Conservation (phyloP, 495 filamentous ascomycete genomes). For the Aspergillus funiculosus region DNA sequence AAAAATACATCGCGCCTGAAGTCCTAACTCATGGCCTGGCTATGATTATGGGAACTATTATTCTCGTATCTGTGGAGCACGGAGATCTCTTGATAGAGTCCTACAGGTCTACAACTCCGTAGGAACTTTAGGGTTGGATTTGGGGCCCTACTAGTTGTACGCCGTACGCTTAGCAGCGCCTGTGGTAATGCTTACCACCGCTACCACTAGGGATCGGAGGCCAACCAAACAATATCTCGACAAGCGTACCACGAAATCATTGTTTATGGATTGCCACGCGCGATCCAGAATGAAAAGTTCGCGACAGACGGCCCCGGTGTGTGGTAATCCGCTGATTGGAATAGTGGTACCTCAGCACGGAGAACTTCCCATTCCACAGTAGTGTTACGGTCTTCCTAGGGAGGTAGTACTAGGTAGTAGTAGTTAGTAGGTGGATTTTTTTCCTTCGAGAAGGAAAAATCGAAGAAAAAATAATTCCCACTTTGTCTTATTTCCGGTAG, state of each 20-base stretch:
- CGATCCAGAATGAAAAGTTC: conserved; percentile 13
- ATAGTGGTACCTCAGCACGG: not conserved
- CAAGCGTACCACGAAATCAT: conserved; percentile 10
- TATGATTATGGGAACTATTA: no score
- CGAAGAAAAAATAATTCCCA: not conserved
- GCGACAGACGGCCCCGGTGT: conserved; percentile 1
- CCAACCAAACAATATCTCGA: not conserved
- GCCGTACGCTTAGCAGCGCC: not conserved
- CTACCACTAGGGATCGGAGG: not conserved
- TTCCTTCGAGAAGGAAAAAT: no score
- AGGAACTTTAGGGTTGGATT: no score
- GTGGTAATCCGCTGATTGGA: not conserved
- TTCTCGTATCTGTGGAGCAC: no score
- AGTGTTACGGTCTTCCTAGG: no score
- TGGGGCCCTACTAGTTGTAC: no score
- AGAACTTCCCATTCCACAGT: not conserved
- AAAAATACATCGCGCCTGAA: no score
- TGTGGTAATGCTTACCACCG: conserved; percentile 3
- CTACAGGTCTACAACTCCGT: no score
- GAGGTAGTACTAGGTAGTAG: no score
- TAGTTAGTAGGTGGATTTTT: no score
- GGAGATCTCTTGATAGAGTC: no score
- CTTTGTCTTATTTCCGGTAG: conserved; percentile 3
- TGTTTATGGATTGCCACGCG: conserved; percentile 16
- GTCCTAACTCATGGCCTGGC: no score